Evolutionary conservation across 139 green algal species (phyloP).

Genomic region (Haematococcus sp.): DNA sequence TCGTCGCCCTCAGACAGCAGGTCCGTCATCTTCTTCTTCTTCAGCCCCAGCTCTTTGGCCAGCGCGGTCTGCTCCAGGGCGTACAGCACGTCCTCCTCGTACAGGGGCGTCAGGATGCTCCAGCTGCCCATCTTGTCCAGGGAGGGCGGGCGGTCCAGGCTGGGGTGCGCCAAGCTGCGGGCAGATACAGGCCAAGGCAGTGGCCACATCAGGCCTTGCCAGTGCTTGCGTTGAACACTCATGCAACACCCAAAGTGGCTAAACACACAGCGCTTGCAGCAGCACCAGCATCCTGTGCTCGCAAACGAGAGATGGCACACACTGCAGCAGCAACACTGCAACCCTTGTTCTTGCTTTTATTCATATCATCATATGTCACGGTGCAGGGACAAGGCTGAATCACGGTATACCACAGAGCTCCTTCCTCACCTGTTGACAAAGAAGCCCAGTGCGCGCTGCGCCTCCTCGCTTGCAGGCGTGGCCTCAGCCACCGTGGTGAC

Average conservation of each 20-base stretch:
- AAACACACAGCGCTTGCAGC: too few relatives aligned
- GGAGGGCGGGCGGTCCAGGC: conserved; percentile 38
- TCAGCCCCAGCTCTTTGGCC: conserved; percentile 29
- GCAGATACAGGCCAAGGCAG: too few relatives aligned
- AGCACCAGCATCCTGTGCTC: too few relatives aligned
- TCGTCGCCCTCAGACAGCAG: conserved; percentile 48
- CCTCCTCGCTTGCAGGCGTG: conserved; percentile 64
- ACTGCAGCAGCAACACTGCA: too few relatives aligned
- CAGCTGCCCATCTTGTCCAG: conserved; percentile 69
- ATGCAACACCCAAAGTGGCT: too few relatives aligned
- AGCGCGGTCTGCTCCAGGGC: conserved; percentile 26
- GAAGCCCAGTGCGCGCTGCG: conserved; percentile 69
- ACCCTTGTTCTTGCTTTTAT: too few relatives aligned
- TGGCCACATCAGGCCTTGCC: too few relatives aligned
- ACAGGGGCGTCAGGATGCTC: conserved; percentile 72
- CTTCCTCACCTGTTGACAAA: conserved; percentile 72
- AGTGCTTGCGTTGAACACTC: too few relatives aligned
- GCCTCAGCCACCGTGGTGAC: conserved; percentile 38
- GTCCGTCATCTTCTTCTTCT: conserved; percentile 47
- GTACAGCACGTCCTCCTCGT: conserved; percentile 59
- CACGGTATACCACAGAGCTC: too few relatives aligned
- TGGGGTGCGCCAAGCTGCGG: conserved; percentile 15
- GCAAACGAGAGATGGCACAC: too few relatives aligned
- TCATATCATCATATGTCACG: too few relatives aligned
- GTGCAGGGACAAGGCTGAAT: too few relatives aligned